These are phyloP conservation scores for Globisporangium echinulatum DNA, from an alignment of 352 stramenopile genomes.

Conservation along the genomic window DNA sequence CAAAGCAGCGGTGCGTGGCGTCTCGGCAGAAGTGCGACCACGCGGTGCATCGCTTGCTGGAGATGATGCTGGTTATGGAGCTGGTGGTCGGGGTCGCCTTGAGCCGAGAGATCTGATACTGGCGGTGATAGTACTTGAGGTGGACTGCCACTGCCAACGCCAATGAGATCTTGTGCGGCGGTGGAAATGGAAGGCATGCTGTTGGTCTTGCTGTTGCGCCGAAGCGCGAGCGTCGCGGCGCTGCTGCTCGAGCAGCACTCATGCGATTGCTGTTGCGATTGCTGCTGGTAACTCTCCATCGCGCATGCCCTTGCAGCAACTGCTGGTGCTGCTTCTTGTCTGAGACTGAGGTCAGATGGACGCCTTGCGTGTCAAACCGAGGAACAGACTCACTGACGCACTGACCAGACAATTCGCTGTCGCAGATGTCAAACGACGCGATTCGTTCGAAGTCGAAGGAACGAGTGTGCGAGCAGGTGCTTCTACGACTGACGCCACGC, in stretches of 20 bases:
- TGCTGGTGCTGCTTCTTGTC: no score
- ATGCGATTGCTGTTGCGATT: background rate
- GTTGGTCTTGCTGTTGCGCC: slow-evolving; percentile 6
- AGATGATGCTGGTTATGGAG: background rate
- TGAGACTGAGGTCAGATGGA: no score
- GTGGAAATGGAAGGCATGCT: background rate
- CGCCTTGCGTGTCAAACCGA: no score
- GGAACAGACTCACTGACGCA: no score
- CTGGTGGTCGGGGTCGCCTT: background rate
- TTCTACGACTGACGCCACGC: no score
- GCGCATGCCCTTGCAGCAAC: no score
- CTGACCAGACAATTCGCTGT: no score
- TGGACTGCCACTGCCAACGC: background rate
- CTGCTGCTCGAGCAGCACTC: slow-evolving; percentile 2
- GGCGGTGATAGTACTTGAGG: background rate
- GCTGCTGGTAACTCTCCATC: slow-evolving; percentile 4
- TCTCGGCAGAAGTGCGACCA: background rate
- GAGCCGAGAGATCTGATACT: background rate
- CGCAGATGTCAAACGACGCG: no score
- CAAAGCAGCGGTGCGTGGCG: slow-evolving; percentile 2
- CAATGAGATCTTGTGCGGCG: background rate
- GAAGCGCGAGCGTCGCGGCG: background rate
- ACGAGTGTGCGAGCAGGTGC: no score
- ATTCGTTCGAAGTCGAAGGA: no score
- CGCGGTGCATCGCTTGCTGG: background rate